Evolutionary conservation across 805 yeast genomes (phyloP).

Genomic region (Candida nemodendra): DNA sequence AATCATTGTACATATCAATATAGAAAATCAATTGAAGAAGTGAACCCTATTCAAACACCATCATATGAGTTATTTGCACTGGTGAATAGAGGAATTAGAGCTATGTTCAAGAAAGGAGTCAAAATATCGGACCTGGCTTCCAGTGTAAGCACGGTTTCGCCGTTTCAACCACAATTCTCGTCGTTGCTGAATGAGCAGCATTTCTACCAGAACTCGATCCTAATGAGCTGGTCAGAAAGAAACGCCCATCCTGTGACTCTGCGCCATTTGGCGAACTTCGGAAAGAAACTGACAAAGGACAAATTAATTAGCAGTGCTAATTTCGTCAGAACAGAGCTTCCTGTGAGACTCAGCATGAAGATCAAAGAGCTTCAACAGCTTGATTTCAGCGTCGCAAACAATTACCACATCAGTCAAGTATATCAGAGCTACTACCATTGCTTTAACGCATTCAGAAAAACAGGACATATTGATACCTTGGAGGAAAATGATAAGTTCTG

Average conservation of each 20-base stretch:
- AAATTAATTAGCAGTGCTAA: constrained; percentile 82
- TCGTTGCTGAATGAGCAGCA: constrained; percentile 53
- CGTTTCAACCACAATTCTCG: constrained; percentile 20
- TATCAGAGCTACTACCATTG: constrained; percentile 85
- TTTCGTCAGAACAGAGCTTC: constrained; percentile 82
- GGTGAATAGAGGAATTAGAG: too few relatives aligned
- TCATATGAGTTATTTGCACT: too few relatives aligned
- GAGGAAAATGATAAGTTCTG: constrained; percentile 79
- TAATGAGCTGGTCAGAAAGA: constrained; percentile 60
- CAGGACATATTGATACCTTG: constrained; percentile 62
- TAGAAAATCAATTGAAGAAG: too few relatives aligned
- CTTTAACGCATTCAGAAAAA: constrained; percentile 79
- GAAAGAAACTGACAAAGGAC: constrained; percentile 70
- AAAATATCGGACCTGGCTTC: constrained; percentile 15
- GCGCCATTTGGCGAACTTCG: constrained; percentile 88
- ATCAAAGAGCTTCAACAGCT: constrained; percentile 72
- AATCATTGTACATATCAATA: too few relatives aligned
- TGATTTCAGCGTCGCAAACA: constrained; percentile 82
- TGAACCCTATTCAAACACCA: too few relatives aligned
- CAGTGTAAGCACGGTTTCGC: constrained; percentile 17
- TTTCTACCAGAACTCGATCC: constrained; percentile 77
- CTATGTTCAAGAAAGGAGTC: constrained; percentile 13
- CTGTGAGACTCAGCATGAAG: constrained; percentile 79
- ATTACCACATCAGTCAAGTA: constrained; percentile 81
- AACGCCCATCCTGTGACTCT: constrained; percentile 87